These are phyloP conservation scores for Sonneratia alba DNA, from an alignment of 345 rosid species.

Conservation along the genomic window DNA sequence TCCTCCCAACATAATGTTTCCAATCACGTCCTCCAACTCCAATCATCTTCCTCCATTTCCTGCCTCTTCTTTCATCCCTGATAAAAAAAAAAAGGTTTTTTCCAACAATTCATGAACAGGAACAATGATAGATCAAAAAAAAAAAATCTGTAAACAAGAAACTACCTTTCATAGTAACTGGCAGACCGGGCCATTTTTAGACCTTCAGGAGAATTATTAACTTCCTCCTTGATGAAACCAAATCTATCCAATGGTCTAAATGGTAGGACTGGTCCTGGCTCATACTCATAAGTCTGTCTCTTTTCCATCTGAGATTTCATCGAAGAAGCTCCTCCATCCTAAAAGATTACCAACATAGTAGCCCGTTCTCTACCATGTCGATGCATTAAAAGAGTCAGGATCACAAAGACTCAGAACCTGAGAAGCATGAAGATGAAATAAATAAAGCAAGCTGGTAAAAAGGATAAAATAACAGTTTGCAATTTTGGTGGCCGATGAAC, in stretches of 20 bases:
- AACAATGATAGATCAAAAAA: background rate
- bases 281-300: conserved; percentile 46
- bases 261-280: conserved; percentile 55
- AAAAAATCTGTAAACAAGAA: background rate
- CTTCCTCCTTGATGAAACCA: conserved; percentile 69
- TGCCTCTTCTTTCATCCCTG: conserved; percentile 80
- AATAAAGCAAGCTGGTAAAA: background rate
- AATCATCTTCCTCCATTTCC: conserved; percentile 98
- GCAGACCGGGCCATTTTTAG: conserved; percentile 38
- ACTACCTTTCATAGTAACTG: conserved; percentile 45
- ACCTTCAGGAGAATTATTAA: conserved; percentile 36
- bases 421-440: background rate
- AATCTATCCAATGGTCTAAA: conserved; percentile 58
- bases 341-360: background rate
- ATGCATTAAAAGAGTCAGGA: background rate
- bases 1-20: conserved; percentile 79
- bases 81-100: conserved; percentile 2
- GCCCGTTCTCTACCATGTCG: background rate
- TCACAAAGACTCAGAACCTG: background rate
- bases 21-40: conserved; percentile 96
- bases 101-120: background rate
- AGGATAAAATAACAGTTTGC: background rate
- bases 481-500: background rate
- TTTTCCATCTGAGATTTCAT: conserved; percentile 43
- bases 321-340: background rate